Percentiles rank a stretch among this genome's conserved stretches.
Evolutionary conservation across 140 eudicot genomes (phyloP).

Genomic region (Bidens hawaiensis): DNA sequence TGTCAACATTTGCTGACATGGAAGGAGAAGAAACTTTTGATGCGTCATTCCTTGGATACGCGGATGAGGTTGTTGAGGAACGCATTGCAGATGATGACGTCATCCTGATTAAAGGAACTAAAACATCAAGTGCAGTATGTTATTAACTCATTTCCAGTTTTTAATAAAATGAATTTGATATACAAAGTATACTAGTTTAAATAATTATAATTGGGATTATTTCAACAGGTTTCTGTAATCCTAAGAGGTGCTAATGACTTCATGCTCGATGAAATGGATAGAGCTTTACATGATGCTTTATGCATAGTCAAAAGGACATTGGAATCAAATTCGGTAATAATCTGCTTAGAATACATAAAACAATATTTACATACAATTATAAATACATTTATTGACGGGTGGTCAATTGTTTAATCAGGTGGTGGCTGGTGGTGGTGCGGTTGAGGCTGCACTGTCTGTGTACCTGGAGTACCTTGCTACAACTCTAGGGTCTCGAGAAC

Average conservation of each 20-base stretch:
- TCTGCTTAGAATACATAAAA: background rate
- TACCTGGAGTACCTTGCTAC: conserved; percentile 94
- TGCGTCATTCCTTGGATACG: conserved; percentile 81
- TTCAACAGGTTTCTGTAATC: conserved; percentile 68
- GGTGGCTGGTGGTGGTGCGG: conserved; percentile 99
- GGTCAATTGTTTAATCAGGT: conserved; percentile 44
- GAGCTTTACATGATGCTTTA: conserved; percentile 97
- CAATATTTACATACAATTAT: background rate
- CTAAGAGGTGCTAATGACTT: conserved; percentile 95
- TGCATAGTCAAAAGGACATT: conserved; percentile 89
- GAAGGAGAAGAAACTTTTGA: conserved; percentile 99
- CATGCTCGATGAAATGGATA: conserved; percentile 99
- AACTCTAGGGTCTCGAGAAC: conserved; percentile 93
- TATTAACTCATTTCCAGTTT: background rate
- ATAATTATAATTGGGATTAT: conserved; percentile 1
- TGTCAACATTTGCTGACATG: conserved; percentile 98
- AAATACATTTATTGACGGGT: background rate
- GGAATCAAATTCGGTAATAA: conserved; percentile 76
- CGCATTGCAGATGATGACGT: conserved; percentile 98
- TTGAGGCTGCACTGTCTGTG: conserved; percentile 92
- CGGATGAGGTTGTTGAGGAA: conserved; percentile 96
- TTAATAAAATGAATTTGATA: background rate
- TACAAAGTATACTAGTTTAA: background rate
- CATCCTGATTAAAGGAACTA: conserved; percentile 90
- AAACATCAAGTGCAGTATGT: conserved; percentile 81